Percentiles rank a stretch among this genome's conserved stretches.
These are phyloP conservation scores for Croton laevigatus DNA, from an alignment of 441 rosid species.

Conservation along the genomic window DNA sequence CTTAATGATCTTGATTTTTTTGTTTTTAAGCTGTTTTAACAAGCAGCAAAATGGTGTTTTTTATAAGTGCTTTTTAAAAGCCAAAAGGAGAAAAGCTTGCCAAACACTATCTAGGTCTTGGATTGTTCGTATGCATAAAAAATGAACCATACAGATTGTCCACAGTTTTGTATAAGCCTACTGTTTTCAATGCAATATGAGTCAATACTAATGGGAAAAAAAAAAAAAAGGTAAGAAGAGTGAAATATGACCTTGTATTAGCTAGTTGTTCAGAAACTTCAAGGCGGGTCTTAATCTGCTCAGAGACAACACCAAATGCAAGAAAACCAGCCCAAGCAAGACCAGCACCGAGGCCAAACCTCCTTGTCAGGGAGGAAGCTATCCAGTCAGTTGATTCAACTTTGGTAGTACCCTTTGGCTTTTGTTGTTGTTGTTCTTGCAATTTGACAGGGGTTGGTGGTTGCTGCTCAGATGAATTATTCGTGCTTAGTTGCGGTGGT, in stretches of 20 bases:
- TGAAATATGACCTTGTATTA: constrained; percentile 48
- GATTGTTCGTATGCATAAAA: no score
- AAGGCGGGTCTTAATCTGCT: constrained; percentile 67
- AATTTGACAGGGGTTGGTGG: constrained; percentile 24
- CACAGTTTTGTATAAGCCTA: no score
- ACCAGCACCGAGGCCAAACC: constrained; percentile 82
- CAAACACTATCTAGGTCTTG: no score
- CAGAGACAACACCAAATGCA: constrained; percentile 60
- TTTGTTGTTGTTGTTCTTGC: constrained; percentile 14
- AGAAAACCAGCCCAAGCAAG: constrained; percentile 71
- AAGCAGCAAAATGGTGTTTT: no score
- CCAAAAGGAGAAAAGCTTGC: no score
- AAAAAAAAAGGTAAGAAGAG: neutral
- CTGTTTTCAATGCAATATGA: no score
- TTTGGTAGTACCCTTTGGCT: constrained; percentile 29
- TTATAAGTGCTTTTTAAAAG: no score
- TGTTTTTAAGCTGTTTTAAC: no score
- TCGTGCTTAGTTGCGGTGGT: constrained; percentile 32
- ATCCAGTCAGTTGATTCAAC: constrained; percentile 71
- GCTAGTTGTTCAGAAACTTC: constrained; percentile 63
- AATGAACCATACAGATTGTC: no score
- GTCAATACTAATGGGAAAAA: neutral
- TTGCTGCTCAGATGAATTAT: constrained; percentile 31
- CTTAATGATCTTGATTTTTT: no score
- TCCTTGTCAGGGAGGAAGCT: constrained; percentile 73